phyloP scores from a whole-genome alignment of 2,329 filamentous ascomycete species.

The Samsoniella hepiali region DNA sequence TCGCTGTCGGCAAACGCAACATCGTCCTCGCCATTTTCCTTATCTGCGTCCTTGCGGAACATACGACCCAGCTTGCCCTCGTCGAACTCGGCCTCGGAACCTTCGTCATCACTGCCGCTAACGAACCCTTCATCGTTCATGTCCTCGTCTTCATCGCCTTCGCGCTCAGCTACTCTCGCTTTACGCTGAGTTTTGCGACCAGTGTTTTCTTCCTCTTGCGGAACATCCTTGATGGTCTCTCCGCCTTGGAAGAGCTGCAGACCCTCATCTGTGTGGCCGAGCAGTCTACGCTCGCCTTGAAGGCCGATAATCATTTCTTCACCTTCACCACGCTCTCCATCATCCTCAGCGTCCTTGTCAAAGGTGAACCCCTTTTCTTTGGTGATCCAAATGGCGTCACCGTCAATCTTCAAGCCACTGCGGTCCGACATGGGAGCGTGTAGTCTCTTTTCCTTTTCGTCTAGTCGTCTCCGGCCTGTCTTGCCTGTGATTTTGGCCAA shows the following conservation, averaged over 20 bases:
- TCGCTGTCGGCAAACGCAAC: conserved; percentile 94
- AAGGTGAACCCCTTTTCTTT: conserved; percentile 73
- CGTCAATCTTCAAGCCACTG: conserved; percentile 91
- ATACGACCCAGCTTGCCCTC: conserved; percentile 59
- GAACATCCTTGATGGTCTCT: conserved; percentile 58
- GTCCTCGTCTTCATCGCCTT: conserved; percentile 57
- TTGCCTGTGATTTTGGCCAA: conserved; percentile 82
- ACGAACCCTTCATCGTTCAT: conserved; percentile 53
- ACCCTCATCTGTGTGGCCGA: conserved; percentile 79
- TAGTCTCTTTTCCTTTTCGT: conserved; percentile 94
- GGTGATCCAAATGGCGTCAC: conserved; percentile 90
- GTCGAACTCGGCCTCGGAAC: conserved; percentile 55
- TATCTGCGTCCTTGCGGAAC: conserved; percentile 52
- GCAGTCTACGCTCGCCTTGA: conserved; percentile 74
- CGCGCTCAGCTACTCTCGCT: conserved; percentile 56
- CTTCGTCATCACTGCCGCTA: conserved; percentile 51
- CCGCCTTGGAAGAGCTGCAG: conserved; percentile 84
- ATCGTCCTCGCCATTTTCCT: conserved; percentile 61
- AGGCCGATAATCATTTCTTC: conserved; percentile 92
- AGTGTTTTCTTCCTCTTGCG: conserved; percentile 50
- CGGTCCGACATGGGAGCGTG: conserved; percentile 99
- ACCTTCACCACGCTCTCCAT: conserved; percentile 75
- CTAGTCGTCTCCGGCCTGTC: conserved; percentile 72
- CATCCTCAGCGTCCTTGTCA: conserved; percentile 60
- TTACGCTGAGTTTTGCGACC: conserved; percentile 59